These are phyloP conservation scores for Ilex asprella DNA, from an alignment of 257 asterid genomes.

Conservation along the genomic window DNA sequence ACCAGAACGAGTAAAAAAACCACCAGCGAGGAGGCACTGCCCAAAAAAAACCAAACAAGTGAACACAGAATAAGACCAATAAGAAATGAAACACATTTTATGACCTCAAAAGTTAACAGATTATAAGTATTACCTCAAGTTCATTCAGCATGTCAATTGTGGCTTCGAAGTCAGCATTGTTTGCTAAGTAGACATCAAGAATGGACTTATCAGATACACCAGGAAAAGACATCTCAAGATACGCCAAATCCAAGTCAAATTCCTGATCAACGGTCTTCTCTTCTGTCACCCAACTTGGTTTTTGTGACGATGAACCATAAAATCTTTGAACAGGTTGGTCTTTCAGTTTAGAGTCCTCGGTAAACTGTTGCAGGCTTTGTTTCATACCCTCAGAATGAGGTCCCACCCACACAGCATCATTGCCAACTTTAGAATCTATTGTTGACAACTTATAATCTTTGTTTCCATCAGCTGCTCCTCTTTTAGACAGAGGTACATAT, in stretches of 20 bases:
- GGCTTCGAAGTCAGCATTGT: slow-evolving; percentile 52
- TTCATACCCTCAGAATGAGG: slow-evolving; percentile 28
- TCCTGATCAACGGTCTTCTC: slow-evolving; percentile 37
- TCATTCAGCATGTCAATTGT: slow-evolving; percentile 73
- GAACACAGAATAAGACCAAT: background rate
- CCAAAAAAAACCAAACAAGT: too few relatives aligned
- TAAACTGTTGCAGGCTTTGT: slow-evolving; percentile 19
- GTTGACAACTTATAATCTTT: slow-evolving; percentile 20
- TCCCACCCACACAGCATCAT: slow-evolving; percentile 31
- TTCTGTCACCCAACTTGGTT: slow-evolving; percentile 27
- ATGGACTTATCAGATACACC: slow-evolving; percentile 70
- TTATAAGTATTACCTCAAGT: slow-evolving; percentile 51
- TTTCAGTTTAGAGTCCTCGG: slow-evolving; percentile 29
- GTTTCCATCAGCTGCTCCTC: slow-evolving; percentile 34
- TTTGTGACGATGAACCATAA: slow-evolving; percentile 47
- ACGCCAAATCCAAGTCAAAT: slow-evolving; percentile 54
- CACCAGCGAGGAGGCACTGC: too few relatives aligned
- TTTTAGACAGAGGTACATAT: slow-evolving; percentile 63
- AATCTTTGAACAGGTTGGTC: slow-evolving; percentile 29
- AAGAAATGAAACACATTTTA: background rate
- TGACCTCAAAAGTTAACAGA: background rate
- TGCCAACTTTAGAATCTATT: slow-evolving; percentile 28
- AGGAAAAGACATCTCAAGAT: slow-evolving; percentile 70
- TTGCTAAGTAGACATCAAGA: slow-evolving; percentile 60
- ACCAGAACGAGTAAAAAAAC: too few relatives aligned